Conservation (phyloP, 352 stramenopile species). For the Pythium phragmiticola region DNA sequence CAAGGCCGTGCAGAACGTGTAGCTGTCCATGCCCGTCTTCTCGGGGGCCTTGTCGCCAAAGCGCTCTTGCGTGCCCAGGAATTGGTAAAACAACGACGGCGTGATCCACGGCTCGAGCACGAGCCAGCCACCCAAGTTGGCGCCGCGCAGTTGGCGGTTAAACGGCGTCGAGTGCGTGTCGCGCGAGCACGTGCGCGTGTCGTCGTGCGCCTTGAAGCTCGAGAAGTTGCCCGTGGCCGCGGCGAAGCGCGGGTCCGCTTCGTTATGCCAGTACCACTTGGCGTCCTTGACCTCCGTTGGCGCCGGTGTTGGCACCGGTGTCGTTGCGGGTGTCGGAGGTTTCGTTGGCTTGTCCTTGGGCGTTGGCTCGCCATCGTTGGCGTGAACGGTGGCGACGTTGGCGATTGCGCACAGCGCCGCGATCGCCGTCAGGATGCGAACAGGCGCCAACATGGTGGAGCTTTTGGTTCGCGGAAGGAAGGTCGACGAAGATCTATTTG, state of each 20-base stretch:
- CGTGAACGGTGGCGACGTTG: neutral
- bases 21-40: conserved; percentile 90
- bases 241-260: conserved; percentile 44
- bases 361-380: conserved; percentile 4
- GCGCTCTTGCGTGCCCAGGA: conserved; percentile 79
- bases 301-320: neutral
- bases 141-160: conserved; percentile 86
- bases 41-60: conserved; percentile 73
- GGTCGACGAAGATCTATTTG: too few species aligned
- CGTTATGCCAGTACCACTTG: conserved; percentile 72
- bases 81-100: conserved; percentile 95
- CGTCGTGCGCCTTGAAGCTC: conserved; percentile 57
- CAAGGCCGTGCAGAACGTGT: conserved; percentile 90
- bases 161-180: conserved; percentile 70
- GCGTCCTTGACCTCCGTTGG: conserved; percentile 35
- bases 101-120: conserved; percentile 97
- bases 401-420: conserved; percentile 7
- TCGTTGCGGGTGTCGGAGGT: neutral
- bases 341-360: neutral
- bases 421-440: conserved; percentile 5
- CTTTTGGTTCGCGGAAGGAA: too few species aligned
- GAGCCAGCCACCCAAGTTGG: conserved; percentile 94
- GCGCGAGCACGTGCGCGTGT: conserved; percentile 63
- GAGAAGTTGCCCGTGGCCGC: conserved; percentile 47
- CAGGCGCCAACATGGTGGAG: conserved; percentile 2